Evolutionary conservation across 495 filamentous ascomycete genomes (phyloP).

Genomic region (Penicillium canescens): DNA sequence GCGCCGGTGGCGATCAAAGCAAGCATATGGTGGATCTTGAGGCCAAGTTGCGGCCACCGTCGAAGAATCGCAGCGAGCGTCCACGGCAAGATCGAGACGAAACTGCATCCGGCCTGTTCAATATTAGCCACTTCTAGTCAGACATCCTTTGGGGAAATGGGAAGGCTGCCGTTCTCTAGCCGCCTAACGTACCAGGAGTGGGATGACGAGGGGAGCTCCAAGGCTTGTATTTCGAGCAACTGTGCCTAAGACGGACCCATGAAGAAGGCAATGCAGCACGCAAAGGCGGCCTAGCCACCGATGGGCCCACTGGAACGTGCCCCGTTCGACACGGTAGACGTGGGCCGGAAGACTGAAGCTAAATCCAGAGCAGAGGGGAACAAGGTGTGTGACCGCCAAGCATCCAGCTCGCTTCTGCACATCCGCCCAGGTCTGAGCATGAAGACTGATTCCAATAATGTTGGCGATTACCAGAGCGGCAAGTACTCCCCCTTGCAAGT

Average conservation of each 20-base stretch:
- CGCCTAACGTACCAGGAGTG: constrained; percentile 1
- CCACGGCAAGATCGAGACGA: constrained; percentile 4
- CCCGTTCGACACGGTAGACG: neutral
- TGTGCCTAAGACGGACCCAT: constrained; percentile 1
- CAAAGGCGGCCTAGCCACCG: constrained; percentile 2
- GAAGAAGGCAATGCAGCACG: neutral
- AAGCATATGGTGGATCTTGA: constrained; percentile 4
- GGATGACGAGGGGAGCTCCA: constrained; percentile 1
- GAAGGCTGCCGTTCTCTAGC: neutral
- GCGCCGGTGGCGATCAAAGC: neutral
- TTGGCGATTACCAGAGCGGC: constrained; percentile 1
- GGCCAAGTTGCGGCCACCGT: constrained; percentile 1
- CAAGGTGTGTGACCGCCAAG: constrained; percentile 6
- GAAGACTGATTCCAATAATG: neutral
- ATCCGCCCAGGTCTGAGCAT: neutral
- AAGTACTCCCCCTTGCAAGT: neutral
- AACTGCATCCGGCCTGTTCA: constrained; percentile 3
- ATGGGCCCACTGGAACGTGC: constrained; percentile 1
- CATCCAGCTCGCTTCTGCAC: neutral
- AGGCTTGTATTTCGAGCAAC: neutral
- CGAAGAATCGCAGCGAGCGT: constrained; percentile 6
- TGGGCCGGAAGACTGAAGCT: constrained; percentile 3
- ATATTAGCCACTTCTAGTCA: neutral
- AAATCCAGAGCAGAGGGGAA: constrained; percentile 3
- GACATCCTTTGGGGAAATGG: neutral